Evolutionary conservation across 2,329 filamentous ascomycete genomes (phyloP).

Genomic region (Mycosphaerelloides madeirae): DNA sequence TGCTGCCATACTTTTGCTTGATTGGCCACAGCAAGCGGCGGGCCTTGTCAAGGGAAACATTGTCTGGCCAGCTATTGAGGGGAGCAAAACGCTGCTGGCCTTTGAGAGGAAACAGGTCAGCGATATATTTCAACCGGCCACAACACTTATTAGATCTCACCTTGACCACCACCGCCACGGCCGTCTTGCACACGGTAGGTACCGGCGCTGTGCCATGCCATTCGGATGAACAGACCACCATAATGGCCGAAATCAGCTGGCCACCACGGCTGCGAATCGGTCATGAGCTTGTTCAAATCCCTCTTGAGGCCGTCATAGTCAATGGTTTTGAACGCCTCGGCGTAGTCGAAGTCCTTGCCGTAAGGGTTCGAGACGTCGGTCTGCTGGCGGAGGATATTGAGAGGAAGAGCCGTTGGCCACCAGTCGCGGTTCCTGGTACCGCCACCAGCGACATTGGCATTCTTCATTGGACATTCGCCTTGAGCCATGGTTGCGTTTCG

Average conservation of each 20-base stretch:
- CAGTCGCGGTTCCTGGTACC: conserved; percentile 67
- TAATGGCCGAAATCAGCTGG: conserved; percentile 79
- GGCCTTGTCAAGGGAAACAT: conserved; percentile 73
- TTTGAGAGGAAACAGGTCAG: too few relatives aligned
- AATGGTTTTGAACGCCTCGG: conserved; percentile 65
- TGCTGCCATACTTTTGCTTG: conserved; percentile 80
- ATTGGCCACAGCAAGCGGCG: conserved; percentile 74
- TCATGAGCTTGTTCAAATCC: conserved; percentile 67
- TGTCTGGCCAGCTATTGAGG: conserved; percentile 79
- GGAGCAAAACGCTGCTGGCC: conserved; percentile 74
- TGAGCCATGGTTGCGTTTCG: too few relatives aligned
- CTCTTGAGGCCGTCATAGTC: conserved; percentile 70
- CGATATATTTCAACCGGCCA: too few relatives aligned
- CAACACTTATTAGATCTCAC: too few relatives aligned
- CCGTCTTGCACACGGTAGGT: conserved; percentile 73
- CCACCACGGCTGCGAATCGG: conserved; percentile 76
- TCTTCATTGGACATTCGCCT: conserved; percentile 29
- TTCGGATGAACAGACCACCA: conserved; percentile 71
- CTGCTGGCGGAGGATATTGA: conserved; percentile 71
- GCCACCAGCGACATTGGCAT: conserved; percentile 34
- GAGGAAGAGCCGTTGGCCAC: conserved; percentile 65
- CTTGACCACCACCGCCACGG: conserved; percentile 65
- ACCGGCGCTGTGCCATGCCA: conserved; percentile 77
- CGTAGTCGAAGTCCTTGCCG: conserved; percentile 63
- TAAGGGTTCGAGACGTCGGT: conserved; percentile 59